Percentiles rank a stretch among this genome's conserved stretches.
phyloP scores from a whole-genome alignment of 176 grass and related monocot genomes.

The Oryza meyeriana region DNA sequence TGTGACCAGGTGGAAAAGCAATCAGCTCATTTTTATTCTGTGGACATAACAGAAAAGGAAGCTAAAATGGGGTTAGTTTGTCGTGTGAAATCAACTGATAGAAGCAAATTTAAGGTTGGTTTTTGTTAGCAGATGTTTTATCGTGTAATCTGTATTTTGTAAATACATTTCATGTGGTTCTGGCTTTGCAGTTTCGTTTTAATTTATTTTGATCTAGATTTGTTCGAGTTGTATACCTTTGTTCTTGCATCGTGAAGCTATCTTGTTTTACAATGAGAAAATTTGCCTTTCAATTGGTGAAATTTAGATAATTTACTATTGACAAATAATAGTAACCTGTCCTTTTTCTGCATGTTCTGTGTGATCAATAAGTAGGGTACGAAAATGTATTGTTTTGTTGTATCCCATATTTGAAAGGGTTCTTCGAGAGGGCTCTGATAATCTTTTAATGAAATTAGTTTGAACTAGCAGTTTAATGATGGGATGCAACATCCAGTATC shows the following conservation, averaged over 20 bases:
- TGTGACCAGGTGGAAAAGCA: conserved; percentile 93
- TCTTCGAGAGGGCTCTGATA: background rate
- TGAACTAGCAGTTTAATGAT: background rate
- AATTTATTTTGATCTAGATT: background rate
- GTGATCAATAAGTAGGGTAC: background rate
- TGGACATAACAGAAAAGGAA: conserved; percentile 84
- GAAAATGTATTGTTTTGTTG: background rate
- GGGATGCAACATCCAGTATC: background rate
- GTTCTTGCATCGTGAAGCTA: background rate
- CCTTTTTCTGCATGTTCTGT: background rate
- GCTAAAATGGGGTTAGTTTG: conserved; percentile 83
- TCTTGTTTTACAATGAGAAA: background rate
- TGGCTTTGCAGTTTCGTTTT: background rate
- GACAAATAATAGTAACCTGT: background rate
- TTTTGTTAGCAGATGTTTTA: background rate
- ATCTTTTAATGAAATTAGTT: conserved; percentile 5
- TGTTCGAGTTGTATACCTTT: conserved; percentile 6
- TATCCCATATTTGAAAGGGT: background rate
- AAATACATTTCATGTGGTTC: background rate
- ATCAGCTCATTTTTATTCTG: conserved; percentile 91
- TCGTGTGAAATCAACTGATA: conserved; percentile 74
- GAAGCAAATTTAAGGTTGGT: conserved; percentile 98
- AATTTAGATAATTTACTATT: background rate
- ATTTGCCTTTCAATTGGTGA: background rate
- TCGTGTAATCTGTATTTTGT: background rate